These are phyloP conservation scores for Cucumis sativus DNA, from an alignment of 306 rosid species.

Conservation along the genomic window DNA sequence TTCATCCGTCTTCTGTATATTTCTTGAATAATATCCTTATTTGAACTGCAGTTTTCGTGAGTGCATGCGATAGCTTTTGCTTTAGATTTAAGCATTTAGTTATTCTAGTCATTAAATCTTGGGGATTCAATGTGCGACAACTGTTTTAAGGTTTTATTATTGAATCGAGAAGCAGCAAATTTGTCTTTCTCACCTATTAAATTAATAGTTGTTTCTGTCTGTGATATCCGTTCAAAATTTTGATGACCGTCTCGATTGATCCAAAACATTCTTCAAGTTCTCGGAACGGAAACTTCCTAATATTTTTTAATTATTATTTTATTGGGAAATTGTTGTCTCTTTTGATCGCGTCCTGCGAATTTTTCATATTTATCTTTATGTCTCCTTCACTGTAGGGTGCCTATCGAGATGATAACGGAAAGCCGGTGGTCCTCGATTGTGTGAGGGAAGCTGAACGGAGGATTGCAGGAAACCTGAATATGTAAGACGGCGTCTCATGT, in stretches of 20 bases:
- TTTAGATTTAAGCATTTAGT: not conserved
- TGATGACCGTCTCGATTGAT: not conserved
- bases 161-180: not conserved
- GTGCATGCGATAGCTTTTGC: not conserved
- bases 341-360: not conserved
- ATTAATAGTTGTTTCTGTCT: not conserved
- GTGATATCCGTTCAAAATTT: not conserved
- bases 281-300: not conserved
- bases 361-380: not conserved
- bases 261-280: not conserved
- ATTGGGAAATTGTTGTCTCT: not conserved
- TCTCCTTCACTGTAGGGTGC: slow-evolving; percentile 47
- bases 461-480: slow-evolving; percentile 59
- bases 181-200: not conserved
- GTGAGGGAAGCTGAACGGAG: slow-evolving; percentile 94
- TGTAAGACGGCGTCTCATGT: slow-evolving; percentile 25
- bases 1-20: not conserved
- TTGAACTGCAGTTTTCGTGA: not conserved
- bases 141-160: not conserved
- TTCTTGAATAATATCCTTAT: not conserved
- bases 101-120: not conserved
- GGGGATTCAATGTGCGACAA: not conserved
- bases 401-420: slow-evolving; percentile 85
- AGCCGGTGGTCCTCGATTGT: slow-evolving; percentile 79
- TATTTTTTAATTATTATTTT: not conserved